A percentile compares a stretch with the other conserved stretches of the same genome.
Evolutionary conservation across 2,329 filamentous ascomycete species (phyloP).

Genomic region (Trichoderma sp.): DNA sequence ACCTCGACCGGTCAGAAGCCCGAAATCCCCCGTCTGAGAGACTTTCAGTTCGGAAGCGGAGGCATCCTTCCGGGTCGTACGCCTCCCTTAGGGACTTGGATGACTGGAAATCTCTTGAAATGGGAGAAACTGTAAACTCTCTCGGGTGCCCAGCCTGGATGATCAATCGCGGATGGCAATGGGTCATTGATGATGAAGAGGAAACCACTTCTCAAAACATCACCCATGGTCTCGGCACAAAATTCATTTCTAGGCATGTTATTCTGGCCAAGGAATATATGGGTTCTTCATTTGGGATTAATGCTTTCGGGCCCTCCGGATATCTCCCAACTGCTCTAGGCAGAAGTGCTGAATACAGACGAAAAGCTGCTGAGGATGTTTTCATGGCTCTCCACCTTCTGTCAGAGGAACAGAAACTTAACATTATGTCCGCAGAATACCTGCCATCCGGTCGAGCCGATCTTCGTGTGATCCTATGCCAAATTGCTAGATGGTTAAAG

Average conservation of each 20-base stretch:
- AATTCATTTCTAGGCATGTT: slow-evolving; percentile 52
- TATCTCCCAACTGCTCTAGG: slow-evolving; percentile 62
- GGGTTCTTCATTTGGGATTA: slow-evolving; percentile 54
- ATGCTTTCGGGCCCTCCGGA: slow-evolving; percentile 51
- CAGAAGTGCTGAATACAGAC: slow-evolving; percentile 54
- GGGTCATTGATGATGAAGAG: slow-evolving; percentile 60
- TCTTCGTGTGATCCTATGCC: slow-evolving; percentile 72
- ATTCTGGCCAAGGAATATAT: slow-evolving; percentile 64
- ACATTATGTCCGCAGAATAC: slow-evolving; percentile 52
- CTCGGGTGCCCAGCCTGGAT: slow-evolving; percentile 55
- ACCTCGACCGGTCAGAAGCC: slow-evolving; percentile 46
- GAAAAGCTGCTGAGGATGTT: slow-evolving; percentile 62
- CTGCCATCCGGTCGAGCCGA: slow-evolving; percentile 44
- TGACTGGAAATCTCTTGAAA: slow-evolving; percentile 49
- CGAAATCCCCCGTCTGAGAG: slow-evolving; percentile 27
- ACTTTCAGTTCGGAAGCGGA: slow-evolving; percentile 32
- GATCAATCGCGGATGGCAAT: slow-evolving; percentile 65
- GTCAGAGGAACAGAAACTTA: slow-evolving; percentile 85
- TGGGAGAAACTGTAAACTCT: slow-evolving; percentile 47
- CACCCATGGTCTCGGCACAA: slow-evolving; percentile 27
- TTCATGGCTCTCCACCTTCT: slow-evolving; percentile 79
- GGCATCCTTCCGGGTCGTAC: slow-evolving; percentile 36
- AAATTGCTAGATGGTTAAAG: slow-evolving; percentile 77
- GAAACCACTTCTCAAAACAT: slow-evolving; percentile 30
- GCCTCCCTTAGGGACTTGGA: slow-evolving; percentile 36